Evolutionary conservation across 2,329 filamentous ascomycete genomes (phyloP), one percentile per base, ranked within the genome.

Genomic region (Monilinia aucupariae): DNA sequence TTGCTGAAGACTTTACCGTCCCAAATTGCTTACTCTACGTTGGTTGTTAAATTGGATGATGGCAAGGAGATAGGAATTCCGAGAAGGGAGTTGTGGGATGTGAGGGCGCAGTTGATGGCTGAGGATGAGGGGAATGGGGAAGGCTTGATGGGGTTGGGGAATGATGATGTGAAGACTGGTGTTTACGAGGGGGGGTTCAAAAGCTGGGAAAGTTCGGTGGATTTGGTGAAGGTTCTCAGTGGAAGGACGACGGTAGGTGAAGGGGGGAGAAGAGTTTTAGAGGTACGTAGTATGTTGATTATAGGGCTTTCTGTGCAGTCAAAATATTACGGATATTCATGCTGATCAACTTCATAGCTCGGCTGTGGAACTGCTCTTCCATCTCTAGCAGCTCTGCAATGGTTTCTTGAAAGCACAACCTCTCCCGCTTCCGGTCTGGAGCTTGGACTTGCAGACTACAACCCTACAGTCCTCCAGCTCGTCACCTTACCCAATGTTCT

Each of bases 141-240:
- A 8, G 75, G 76, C 30, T 72, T 81, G 32, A 81, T 82, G 9
- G 76, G 77, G 1, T 78, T 91, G 43, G 86, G 85, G 47, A 80
- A 82, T 66, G 85, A 89, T 67, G 90, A 94, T 75, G 86, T 94
- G 67, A 88, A 86, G 74, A 89, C 89, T 62, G 90, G 90, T 59
- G 84, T 93, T 64, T 94, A 94, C 75, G 90, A 94, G 76, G 90
- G 90, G 63, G 90, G 90, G 30, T 92, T 93, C 78, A 94, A 94
- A 78, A 92, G 88, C 71, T 94, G 90, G 90, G 90, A 94, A 77
- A 92, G 90, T 76, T 91, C 88, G 64, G 80, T 92, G 59, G 90
- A 94, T 73, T 79, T 94, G 22, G 88, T 90, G 58, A 89, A 86
- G 72, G 84, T 88, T 25, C 50, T 71, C 47, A 20, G 25, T 41